Conservation (phyloP, 1,139 yeast genomes). For the Candida anutae region DNA sequence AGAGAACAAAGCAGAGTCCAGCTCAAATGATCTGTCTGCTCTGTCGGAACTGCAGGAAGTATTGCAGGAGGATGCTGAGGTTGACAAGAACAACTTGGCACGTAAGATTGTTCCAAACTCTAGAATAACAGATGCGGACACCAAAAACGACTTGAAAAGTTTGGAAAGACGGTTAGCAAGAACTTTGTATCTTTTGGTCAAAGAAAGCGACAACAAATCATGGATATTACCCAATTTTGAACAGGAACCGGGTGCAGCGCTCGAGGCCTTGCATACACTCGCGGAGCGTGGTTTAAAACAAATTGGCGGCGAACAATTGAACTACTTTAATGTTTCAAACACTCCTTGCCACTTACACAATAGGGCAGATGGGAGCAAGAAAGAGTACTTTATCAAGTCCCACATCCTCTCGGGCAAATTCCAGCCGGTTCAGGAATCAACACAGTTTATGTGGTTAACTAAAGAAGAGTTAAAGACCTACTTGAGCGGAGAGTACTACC, state of each 20-base stretch:
- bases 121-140: slow-evolving; percentile 73
- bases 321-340: slow-evolving; percentile 84
- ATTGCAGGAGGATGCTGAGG: too few species aligned
- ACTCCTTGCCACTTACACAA: slow-evolving; percentile 73
- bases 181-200: slow-evolving; percentile 68
- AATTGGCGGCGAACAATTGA: slow-evolving; percentile 69
- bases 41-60: slow-evolving; percentile 31
- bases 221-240: slow-evolving; percentile 80
- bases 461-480: slow-evolving; percentile 64
- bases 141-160: slow-evolving; percentile 49
- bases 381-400: slow-evolving; percentile 73
- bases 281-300: slow-evolving; percentile 70
- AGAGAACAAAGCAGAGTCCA: slow-evolving; percentile 26
- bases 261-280: slow-evolving; percentile 54
- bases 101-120: slow-evolving; percentile 67
- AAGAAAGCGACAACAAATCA: slow-evolving; percentile 26
- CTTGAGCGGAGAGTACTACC: slow-evolving; percentile 50
- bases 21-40: slow-evolving; percentile 4
- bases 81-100: too few species aligned
- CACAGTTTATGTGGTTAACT: slow-evolving; percentile 68
- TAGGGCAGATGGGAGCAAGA: slow-evolving; percentile 17
- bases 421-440: slow-evolving; percentile 33
- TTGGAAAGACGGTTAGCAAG: slow-evolving; percentile 75
- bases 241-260: slow-evolving; percentile 18
- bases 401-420: slow-evolving; percentile 88